A percentile compares a stretch with the other conserved stretches of the same genome.
These are phyloP conservation scores for Taphrina sp. DNA, from an alignment of 1,139 yeast species.

Conservation along the genomic window DNA sequence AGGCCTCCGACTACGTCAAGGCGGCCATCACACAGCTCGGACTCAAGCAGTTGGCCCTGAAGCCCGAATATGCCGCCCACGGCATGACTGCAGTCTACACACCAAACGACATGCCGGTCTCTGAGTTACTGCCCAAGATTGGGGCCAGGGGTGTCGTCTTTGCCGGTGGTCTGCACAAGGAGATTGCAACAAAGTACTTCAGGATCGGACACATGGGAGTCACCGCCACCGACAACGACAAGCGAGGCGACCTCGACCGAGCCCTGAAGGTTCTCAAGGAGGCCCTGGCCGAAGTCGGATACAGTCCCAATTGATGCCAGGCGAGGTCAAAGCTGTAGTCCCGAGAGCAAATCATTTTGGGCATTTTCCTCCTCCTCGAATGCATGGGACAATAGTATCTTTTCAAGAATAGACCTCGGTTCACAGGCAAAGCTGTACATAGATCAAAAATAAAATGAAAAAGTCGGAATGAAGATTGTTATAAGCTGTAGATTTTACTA, in stretches of 20 bases:
- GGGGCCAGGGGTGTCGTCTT: constrained; percentile 72
- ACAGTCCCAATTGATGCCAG: constrained; percentile 30
- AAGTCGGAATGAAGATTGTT: too few relatives aligned
- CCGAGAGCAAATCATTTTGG: too few relatives aligned
- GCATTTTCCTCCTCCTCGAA: too few relatives aligned
- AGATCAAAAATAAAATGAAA: too few relatives aligned
- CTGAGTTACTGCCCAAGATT: constrained; percentile 58
- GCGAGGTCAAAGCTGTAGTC: constrained; percentile 16
- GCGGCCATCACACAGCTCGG: constrained; percentile 55
- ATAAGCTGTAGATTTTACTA: too few relatives aligned
- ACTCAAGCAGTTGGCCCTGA: constrained; percentile 63
- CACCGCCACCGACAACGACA: constrained; percentile 48
- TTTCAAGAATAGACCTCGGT: too few relatives aligned
- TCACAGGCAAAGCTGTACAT: too few relatives aligned
- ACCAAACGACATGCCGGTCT: constrained; percentile 71
- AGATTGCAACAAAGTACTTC: constrained; percentile 75
- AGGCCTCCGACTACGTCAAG: constrained; percentile 67
- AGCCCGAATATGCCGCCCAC: constrained; percentile 68
- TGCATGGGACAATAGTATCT: too few relatives aligned
- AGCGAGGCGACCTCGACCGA: constrained; percentile 47
- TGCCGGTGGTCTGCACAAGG: constrained; percentile 90
- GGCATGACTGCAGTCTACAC: constrained; percentile 86
- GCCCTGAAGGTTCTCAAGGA: constrained; percentile 48
- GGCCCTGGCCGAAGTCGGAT: constrained; percentile 46
- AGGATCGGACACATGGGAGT: constrained; percentile 97